Percentiles rank a stretch among this genome's conserved stretches.
Conservation (phyloP, 805 yeast species). For the Zygosaccharomyces lentus region DNA sequence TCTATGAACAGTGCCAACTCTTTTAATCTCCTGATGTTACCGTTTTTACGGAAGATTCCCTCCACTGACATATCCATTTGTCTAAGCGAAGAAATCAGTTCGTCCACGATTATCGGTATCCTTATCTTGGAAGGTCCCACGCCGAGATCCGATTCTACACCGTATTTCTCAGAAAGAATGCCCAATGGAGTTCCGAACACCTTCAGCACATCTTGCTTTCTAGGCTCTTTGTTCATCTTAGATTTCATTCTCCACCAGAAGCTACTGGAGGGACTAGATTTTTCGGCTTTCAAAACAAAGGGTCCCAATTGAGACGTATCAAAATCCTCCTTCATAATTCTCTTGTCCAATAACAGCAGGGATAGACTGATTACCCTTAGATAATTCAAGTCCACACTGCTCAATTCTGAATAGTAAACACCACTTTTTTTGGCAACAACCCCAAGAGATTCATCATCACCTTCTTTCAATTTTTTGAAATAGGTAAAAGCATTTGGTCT, state of each 20-base stretch:
- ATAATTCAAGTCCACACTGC: constrained; percentile 42
- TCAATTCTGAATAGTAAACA: constrained; percentile 56
- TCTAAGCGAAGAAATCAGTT: constrained; percentile 72
- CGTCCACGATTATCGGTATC: constrained; percentile 85
- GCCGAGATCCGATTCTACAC: constrained; percentile 80
- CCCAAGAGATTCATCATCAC: constrained; percentile 24
- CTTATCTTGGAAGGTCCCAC: constrained; percentile 75
- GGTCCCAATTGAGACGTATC: constrained; percentile 38
- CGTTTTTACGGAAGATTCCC: constrained; percentile 94
- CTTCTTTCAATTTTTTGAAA: constrained; percentile 45
- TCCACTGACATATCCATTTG: constrained; percentile 93
- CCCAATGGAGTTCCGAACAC: constrained; percentile 81
- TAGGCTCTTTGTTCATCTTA: constrained; percentile 27
- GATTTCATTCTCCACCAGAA: constrained; percentile 32
- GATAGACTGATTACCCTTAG: constrained; percentile 51
- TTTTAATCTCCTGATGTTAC: constrained; percentile 79
- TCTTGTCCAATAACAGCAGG: constrained; percentile 28
- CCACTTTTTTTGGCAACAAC: constrained; percentile 28
- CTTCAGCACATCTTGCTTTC: constrained; percentile 28
- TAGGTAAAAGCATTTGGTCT: constrained; percentile 90
- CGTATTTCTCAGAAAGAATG: constrained; percentile 60
- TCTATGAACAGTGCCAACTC: constrained; percentile 73
- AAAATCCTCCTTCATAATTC: constrained; percentile 12
- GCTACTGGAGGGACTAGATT: constrained; percentile 13
- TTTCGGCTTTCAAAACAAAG: constrained; percentile 70